A percentile compares a stretch with the other conserved stretches of the same genome.
Conservation (phyloP, 2,329 filamentous ascomycete genomes). For the Tricladium varicosporioides region DNA sequence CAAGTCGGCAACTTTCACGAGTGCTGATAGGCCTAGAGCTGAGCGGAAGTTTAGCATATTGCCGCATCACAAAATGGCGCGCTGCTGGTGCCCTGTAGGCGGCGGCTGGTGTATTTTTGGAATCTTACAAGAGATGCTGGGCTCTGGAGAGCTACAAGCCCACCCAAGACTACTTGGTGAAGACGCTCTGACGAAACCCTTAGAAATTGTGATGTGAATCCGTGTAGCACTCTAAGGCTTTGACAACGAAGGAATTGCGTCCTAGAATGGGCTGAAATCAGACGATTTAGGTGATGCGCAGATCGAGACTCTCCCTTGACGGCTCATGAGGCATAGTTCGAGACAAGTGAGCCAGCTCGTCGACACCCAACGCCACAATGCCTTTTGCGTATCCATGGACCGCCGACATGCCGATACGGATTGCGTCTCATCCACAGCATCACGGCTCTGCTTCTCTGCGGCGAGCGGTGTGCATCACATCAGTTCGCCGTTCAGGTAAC, state of each 20-base stretch:
- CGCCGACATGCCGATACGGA: background rate
- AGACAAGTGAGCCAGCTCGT: background rate
- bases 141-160: too few species aligned
- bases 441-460: background rate
- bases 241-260: background rate
- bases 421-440: background rate
- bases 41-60: background rate
- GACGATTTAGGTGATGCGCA: background rate
- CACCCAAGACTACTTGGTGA: too few species aligned
- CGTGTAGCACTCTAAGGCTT: too few species aligned
- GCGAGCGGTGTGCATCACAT: slow-evolving; percentile 4
- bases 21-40: background rate
- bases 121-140: background rate
- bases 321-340: background rate
- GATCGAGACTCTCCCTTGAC: background rate
- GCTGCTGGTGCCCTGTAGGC: background rate
- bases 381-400: background rate
- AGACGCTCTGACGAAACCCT: too few species aligned
- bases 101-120: background rate
- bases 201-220: too few species aligned
- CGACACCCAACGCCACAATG: background rate
- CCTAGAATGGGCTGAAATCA: background rate
- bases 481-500: slow-evolving; percentile 9
- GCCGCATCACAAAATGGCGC: background rate
- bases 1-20: background rate